Evolutionary conservation across 345 rosid species (phyloP).

Genomic region (Syzygium aromaticum): DNA sequence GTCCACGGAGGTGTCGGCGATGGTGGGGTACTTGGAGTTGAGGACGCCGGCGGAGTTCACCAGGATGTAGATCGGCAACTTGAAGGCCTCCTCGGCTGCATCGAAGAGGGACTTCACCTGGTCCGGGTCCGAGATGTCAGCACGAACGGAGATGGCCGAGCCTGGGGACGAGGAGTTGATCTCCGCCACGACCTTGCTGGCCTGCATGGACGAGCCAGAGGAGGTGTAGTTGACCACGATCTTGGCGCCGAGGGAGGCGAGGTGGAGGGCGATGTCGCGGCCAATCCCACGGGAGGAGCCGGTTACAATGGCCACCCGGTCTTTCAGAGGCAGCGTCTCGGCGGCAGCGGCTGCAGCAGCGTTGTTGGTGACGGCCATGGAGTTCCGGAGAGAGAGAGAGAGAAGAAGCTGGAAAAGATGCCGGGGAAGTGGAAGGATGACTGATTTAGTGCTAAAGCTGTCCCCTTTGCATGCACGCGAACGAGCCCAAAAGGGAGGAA

Average conservation of each 20-base stretch:
- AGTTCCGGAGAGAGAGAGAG: not conserved
- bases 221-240: constrained; percentile 26
- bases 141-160: constrained; percentile 14
- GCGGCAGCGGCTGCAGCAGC: not conserved
- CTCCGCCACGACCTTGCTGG: constrained; percentile 11
- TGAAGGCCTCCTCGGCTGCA: constrained; percentile 21
- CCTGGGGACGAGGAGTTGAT: constrained; percentile 7
- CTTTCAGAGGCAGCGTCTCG: constrained; percentile 8
- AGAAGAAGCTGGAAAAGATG: not conserved
- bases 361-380: not conserved
- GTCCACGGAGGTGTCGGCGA: constrained; percentile 20
- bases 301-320: constrained; percentile 26
- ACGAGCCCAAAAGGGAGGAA: not conserved
- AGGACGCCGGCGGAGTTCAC: constrained; percentile 30
- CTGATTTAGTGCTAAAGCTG: not conserved
- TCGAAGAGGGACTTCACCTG: constrained; percentile 28
- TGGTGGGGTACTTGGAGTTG: constrained; percentile 16
- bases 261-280: constrained; percentile 21
- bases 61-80: constrained; percentile 19
- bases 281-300: constrained; percentile 34
- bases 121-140: constrained; percentile 19
- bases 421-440: not conserved
- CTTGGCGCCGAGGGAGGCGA: constrained; percentile 23
- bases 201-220: constrained; percentile 5
- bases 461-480: not conserved